Base-by-base conservation (phyloP, 176 grass and related monocot genomes). In the Cenchrus americanus region DNA sequence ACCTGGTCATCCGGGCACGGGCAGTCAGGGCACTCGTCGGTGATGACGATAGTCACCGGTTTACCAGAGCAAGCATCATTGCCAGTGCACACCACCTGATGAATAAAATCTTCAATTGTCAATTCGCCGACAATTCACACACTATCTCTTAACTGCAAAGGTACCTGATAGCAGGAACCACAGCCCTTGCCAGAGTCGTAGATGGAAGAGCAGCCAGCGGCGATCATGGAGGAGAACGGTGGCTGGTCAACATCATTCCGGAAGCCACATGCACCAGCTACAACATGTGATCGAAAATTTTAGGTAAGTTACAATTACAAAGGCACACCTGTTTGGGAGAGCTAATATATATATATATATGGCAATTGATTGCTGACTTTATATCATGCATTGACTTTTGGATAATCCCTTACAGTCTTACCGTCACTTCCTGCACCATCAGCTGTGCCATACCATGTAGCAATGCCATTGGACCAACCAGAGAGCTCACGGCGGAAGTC, bases 261-360 rank as follows among this genome's bases (percentile, higher is more conserved):
- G 72, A 91, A 97, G 5, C 94, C 94, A 58, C 94, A 94, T 1
- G 92, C 94, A 66, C 94, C 94, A 77, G 92, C 95, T 94, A 62
- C 63, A 61, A 21, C 73, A 77, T 41, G 11, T 68, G 14, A 51
- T 72, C 80, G 55, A 40, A 70, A 62, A 22, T 64, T 50, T 40
- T 34, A 66, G 10, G 18, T 18, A 6, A 57, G 44, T 80, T 72
- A 24, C 1, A 11, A 51, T 79, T 79, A 57, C 65, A 10, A 10
- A 50, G 50, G 63, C 11, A 7, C 8, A 2, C 19, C 46, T 43
- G 24, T n/a, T 47, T 66, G 37, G 24, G 2, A 34, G 6, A 34
- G 5, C 2, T 8, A 47, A 24, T 49, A n/a, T 27, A 27, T 27
- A 27, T 27, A 27, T 1, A n/a, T 27, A 27, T 15, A 27, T 30